A percentile compares a stretch with the other conserved stretches of the same genome.
phyloP scores from a whole-genome alignment of 1,284 basidiomycete genomes.

The Microbotryum silenes-acaulis region DNA sequence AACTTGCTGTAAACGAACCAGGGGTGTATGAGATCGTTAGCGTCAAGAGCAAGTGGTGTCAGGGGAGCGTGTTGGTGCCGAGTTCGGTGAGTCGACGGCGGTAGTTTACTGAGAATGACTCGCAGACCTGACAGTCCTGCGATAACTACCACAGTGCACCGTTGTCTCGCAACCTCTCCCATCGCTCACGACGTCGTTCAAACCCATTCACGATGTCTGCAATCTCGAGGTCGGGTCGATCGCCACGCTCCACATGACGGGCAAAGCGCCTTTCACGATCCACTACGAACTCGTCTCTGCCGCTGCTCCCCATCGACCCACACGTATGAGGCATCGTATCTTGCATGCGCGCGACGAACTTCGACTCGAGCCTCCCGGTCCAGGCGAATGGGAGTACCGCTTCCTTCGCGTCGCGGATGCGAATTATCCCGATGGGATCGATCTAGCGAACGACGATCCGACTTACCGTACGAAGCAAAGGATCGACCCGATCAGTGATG shows the following conservation, averaged over 20 bases:
- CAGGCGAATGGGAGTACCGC: conserved; percentile 81
- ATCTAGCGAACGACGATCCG: conserved; percentile 48
- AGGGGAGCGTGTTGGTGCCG: conserved; percentile 71
- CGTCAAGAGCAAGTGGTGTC: conserved; percentile 65
- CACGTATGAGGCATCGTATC: conserved; percentile 48
- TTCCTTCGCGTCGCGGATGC: conserved; percentile 74
- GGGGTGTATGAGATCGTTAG: conserved; percentile 75
- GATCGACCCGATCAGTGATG: conserved; percentile 78
- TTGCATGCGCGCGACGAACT: conserved; percentile 69
- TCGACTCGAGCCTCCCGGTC: conserved; percentile 72
- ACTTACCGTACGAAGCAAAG: conserved; percentile 61
- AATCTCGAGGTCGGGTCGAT: conserved; percentile 89
- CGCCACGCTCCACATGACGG: conserved; percentile 75
- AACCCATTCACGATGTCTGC: conserved; percentile 72
- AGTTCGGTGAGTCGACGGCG: conserved; percentile 45
- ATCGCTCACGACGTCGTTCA: conserved; percentile 63
- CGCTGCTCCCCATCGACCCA: conserved; percentile 42
- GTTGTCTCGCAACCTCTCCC: conserved; percentile 32
- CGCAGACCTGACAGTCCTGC: conserved; percentile 7
- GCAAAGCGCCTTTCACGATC: conserved; percentile 79
- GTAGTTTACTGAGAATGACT: conserved; percentile 44
- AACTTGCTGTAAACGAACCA: conserved; percentile 54
- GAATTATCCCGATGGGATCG: conserved; percentile 63
- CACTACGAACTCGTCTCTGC: conserved; percentile 52
- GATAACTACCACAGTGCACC: conserved; percentile 53